phyloP scores from a whole-genome alignment of 768 basidiomycete species.

The Strobilomyces confusus region DNA sequence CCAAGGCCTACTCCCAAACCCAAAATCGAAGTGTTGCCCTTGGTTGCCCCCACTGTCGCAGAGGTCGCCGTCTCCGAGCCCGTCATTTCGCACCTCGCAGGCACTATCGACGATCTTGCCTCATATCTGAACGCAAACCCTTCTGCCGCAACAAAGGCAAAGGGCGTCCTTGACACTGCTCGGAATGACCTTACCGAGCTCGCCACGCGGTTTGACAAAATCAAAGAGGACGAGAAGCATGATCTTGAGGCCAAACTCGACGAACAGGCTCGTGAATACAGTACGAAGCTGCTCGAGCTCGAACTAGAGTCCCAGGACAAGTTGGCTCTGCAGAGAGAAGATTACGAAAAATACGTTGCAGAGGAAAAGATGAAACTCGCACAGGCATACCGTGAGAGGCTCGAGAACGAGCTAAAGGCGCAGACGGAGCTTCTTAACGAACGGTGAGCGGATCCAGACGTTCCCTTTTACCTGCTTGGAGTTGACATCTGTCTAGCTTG shows the following conservation, averaged over 20 bases:
- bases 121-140: constrained; percentile 77
- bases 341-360: constrained; percentile 77
- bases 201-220: constrained; percentile 68
- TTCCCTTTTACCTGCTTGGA: not conserved
- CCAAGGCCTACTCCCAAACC: constrained; percentile 48
- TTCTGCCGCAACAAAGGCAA: constrained; percentile 59
- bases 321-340: constrained; percentile 81
- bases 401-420: constrained; percentile 77
- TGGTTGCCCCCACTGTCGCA: constrained; percentile 76
- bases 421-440: constrained; percentile 95
- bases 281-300: constrained; percentile 70
- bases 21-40: constrained; percentile 50
- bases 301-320: constrained; percentile 86
- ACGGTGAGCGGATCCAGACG: constrained; percentile 50
- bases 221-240: constrained; percentile 73
- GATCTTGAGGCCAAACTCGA: constrained; percentile 67
- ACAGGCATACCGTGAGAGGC: constrained; percentile 77
- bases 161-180: constrained; percentile 73
- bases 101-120: constrained; percentile 89
- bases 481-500: constrained; percentile 47
- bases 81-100: constrained; percentile 88
- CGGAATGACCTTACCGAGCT: constrained; percentile 78
- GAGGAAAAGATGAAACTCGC: constrained; percentile 71
- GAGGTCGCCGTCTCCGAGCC: constrained; percentile 77
- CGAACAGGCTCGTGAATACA: constrained; percentile 83